Evolutionary conservation across 2,329 filamentous ascomycete species (phyloP).

Genomic region (Cytospora leucostoma): DNA sequence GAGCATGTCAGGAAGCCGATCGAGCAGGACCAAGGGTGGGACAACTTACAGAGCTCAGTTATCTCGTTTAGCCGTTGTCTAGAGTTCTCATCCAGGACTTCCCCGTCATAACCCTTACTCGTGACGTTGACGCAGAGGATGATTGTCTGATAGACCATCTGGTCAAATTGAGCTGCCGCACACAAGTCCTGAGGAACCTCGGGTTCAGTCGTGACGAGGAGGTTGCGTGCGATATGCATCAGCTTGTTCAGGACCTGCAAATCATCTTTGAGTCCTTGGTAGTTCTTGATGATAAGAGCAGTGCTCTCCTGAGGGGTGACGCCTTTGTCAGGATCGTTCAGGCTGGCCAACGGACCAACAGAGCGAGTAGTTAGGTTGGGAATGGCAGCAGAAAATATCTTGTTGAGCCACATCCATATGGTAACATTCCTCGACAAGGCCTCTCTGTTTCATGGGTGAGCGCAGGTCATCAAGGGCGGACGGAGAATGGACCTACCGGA

Average conservation of each 20-base stretch:
- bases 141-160: slow-evolving; percentile 66
- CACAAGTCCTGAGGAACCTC: slow-evolving; percentile 68
- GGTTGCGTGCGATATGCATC: slow-evolving; percentile 66
- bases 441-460: slow-evolving; percentile 45
- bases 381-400: slow-evolving; percentile 62
- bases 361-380: slow-evolving; percentile 62
- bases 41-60: slow-evolving; percentile 60
- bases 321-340: slow-evolving; percentile 56
- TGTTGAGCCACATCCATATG: slow-evolving; percentile 66
- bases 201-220: slow-evolving; percentile 64
- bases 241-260: slow-evolving; percentile 65
- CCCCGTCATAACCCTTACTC: slow-evolving; percentile 67
- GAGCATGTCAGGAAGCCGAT: slow-evolving; percentile 28
- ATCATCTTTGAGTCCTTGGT: slow-evolving; percentile 61
- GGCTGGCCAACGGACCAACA: slow-evolving; percentile 55
- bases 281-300: slow-evolving; percentile 63
- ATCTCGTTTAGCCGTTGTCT: slow-evolving; percentile 62
- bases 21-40: background rate
- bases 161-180: slow-evolving; percentile 64
- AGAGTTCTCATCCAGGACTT: slow-evolving; percentile 60
- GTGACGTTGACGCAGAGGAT: slow-evolving; percentile 67
- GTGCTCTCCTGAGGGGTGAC: slow-evolving; percentile 65
- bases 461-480: background rate
- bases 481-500: slow-evolving; percentile 47
- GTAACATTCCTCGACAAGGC: slow-evolving; percentile 62